A percentile compares a stretch with the other conserved stretches of the same genome.
Evolutionary conservation across 139 green algal genomes (phyloP).

Genomic region (Protoeuglena noctilucae): DNA sequence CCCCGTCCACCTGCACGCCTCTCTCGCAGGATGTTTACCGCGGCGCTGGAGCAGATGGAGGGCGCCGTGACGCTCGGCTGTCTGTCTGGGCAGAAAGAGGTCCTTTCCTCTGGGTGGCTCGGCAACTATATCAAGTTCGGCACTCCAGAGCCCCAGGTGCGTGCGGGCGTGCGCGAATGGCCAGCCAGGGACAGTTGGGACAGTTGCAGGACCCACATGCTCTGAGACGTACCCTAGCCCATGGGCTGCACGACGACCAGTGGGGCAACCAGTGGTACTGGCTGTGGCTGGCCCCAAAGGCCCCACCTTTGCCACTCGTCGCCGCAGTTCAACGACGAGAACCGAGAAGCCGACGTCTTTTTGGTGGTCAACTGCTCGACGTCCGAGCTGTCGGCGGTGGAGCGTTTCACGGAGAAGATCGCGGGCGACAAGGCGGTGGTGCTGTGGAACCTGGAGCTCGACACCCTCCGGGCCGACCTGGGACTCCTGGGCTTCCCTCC

Average conservation of each 20-base stretch:
- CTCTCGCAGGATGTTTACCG: constrained; percentile 43
- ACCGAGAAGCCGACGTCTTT: constrained; percentile 76
- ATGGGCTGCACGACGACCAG: too few relatives aligned
- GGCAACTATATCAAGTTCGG: too few relatives aligned
- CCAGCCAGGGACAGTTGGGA: too few relatives aligned
- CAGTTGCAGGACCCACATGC: too few relatives aligned
- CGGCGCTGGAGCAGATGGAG: constrained; percentile 22
- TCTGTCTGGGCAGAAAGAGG: constrained; percentile 46
- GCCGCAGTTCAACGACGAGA: too few relatives aligned
- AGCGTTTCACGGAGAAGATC: constrained; percentile 52
- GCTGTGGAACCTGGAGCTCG: constrained; percentile 90
- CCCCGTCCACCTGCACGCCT: neutral
- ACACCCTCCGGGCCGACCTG: constrained; percentile 78
- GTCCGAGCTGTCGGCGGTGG: constrained; percentile 28
- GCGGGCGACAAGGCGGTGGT: constrained; percentile 34
- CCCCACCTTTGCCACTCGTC: too few relatives aligned
- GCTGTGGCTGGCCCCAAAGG: too few relatives aligned
- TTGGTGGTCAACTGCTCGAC: constrained; percentile 69
- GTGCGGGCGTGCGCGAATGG: too few relatives aligned
- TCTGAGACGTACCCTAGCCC: too few relatives aligned
- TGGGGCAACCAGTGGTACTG: too few relatives aligned
- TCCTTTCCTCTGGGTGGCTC: too few relatives aligned
- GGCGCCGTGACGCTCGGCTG: constrained; percentile 51
- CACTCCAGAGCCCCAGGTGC: too few relatives aligned
- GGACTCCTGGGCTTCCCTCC: constrained; percentile 65